Conservation (phyloP, 202 grass and related monocot genomes). For the Setaria viridis region DNA sequence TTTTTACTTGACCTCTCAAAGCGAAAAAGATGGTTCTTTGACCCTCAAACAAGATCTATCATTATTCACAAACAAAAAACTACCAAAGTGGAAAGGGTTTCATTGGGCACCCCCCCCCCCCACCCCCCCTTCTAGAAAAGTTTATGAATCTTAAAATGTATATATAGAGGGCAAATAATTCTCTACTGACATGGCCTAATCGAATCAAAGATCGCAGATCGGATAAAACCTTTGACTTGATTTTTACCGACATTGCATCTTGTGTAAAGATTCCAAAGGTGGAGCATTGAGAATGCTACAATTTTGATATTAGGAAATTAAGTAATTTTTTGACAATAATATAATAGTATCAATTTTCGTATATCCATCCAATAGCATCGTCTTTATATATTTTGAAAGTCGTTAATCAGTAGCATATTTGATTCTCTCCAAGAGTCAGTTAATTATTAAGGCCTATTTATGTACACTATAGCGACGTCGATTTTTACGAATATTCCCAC, state of each 20-base stretch:
- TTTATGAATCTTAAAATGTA: not conserved
- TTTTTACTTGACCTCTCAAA: conserved; percentile 15
- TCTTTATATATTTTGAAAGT: not conserved
- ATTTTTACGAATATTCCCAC: conserved; percentile 40
- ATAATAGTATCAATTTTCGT: not conserved
- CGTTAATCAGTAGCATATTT: not conserved
- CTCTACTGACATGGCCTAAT: not conserved
- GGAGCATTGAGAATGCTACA: not conserved
- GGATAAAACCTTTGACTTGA: conserved; percentile 1
- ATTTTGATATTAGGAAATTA: not conserved
- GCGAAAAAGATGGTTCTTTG: conserved; percentile 21
- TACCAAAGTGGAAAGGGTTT: not conserved
- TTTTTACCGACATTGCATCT: not conserved
- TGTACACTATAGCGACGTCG: conserved; percentile 11
- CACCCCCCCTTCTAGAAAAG: not conserved
- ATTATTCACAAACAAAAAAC: not conserved
- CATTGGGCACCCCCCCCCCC: not conserved
- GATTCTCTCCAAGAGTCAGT: too few relatives aligned
- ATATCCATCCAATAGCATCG: too few relatives aligned
- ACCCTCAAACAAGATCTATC: not conserved
- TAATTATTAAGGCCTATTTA: not conserved
- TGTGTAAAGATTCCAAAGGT: not conserved
- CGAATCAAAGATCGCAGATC: not conserved
- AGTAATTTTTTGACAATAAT: not conserved
- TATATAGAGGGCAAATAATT: not conserved